Conservation (phyloP, 192 early-diverging fungal genomes). For the Linnemannia schmuckeri region DNA sequence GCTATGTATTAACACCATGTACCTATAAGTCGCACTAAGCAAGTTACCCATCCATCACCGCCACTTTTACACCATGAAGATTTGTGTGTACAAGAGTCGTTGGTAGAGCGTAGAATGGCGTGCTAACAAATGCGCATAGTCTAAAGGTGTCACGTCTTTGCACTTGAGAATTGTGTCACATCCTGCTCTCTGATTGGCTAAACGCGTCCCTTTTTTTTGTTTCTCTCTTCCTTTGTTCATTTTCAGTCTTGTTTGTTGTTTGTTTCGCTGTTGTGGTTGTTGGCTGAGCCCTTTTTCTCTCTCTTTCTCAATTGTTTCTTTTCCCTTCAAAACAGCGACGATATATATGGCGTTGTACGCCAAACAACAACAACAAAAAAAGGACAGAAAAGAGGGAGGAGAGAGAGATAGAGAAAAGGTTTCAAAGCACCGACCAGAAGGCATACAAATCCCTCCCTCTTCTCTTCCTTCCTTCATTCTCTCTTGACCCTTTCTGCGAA, state of each 20-base stretch:
- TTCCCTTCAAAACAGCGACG: neutral
- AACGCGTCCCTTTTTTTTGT: neutral
- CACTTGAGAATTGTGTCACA: constrained; percentile 26
- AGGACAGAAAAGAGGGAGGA: no score
- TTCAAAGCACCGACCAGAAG: neutral
- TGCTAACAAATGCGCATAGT: neutral
- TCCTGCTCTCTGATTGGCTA: constrained; percentile 18
- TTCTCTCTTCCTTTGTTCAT: neutral
- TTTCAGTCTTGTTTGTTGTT: neutral
- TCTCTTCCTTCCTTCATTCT: neutral
- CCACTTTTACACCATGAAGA: neutral
- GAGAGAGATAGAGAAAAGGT: neutral
- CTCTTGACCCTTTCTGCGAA: neutral
- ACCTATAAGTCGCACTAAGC: no score
- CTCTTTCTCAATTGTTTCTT: neutral
- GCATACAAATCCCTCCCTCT: neutral
- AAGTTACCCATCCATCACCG: no score
- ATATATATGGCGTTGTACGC: neutral
- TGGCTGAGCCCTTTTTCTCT: neutral
- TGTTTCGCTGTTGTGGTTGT: neutral
- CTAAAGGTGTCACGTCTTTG: constrained; percentile 33
- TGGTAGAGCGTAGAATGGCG: constrained; percentile 3
- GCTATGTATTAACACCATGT: no score
- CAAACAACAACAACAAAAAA: neutral
- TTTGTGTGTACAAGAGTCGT: neutral